Conservation (phyloP, 75 land plant genomes). For the Sequoia sempervirens region DNA sequence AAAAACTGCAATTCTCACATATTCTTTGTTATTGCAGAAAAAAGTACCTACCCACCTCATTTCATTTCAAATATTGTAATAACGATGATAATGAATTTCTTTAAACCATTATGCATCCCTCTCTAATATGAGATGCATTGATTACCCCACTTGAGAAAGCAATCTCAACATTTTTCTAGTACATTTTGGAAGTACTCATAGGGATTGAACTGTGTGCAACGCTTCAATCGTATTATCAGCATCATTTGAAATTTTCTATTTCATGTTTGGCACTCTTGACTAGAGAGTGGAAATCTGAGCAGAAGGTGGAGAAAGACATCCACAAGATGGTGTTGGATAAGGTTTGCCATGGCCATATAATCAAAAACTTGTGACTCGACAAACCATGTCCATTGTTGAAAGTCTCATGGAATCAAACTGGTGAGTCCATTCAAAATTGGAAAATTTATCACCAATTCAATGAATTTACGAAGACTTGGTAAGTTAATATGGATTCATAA, state of each 20-base stretch:
- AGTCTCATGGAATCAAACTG: not conserved
- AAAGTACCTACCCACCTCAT: not conserved
- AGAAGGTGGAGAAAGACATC: not conserved
- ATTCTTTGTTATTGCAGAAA: not conserved
- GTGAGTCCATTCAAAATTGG: too few relatives aligned
- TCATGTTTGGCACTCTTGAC: not conserved
- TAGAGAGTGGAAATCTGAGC: not conserved
- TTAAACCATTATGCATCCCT: not conserved
- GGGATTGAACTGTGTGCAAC: not conserved
- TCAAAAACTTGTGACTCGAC: not conserved
- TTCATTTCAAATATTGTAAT: not conserved
- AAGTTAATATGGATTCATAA: not conserved
- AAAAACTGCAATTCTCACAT: not conserved
- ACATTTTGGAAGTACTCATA: not conserved
- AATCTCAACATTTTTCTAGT: not conserved
- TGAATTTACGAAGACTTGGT: not conserved
- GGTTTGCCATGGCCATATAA: not conserved
- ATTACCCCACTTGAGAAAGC: not conserved
- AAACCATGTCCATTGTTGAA: not conserved
- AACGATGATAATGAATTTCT: too few relatives aligned
- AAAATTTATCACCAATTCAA: too few relatives aligned
- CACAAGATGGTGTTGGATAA: not conserved
- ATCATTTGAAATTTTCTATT: not conserved
- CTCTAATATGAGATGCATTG: not conserved
- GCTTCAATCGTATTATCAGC: not conserved